Percentiles rank a stretch among this genome's conserved stretches.
Conservation (phyloP, 345 rosid species). For the Salix brachista region DNA sequence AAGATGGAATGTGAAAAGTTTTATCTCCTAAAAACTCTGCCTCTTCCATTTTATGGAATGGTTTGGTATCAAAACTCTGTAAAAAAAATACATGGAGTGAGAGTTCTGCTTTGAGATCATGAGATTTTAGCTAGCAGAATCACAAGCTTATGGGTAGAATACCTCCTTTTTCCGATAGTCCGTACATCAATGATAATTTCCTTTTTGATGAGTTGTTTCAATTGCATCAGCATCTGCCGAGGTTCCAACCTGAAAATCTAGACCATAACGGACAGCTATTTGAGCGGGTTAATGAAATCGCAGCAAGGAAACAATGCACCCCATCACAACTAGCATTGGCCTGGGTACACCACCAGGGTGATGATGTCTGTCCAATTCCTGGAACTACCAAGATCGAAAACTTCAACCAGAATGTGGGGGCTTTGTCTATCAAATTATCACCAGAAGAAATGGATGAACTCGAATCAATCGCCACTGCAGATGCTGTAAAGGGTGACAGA, state of each 20-base stretch:
- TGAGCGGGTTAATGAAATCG: slow-evolving; percentile 40
- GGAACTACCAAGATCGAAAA: slow-evolving; percentile 58
- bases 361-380: slow-evolving; percentile 61
- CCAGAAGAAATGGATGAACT: slow-evolving; percentile 54
- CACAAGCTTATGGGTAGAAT: too few relatives aligned
- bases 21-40: not conserved
- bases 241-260: slow-evolving; percentile 58
- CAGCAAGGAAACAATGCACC: slow-evolving; percentile 47
- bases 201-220: not conserved
- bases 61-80: not conserved
- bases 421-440: slow-evolving; percentile 50
- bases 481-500: slow-evolving; percentile 43
- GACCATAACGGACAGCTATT: slow-evolving; percentile 41
- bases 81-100: not conserved
- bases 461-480: slow-evolving; percentile 40
- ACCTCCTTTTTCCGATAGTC: not conserved
- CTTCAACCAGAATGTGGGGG: slow-evolving; percentile 49
- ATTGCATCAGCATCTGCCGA: slow-evolving; percentile 36
- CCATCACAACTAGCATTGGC: slow-evolving; percentile 57
- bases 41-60: not conserved
- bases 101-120: not conserved
- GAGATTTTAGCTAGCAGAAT: not conserved
- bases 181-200: not conserved
- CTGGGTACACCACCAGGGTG: slow-evolving; percentile 66
- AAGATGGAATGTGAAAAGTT: not conserved